These are phyloP conservation scores for Candida multigemmis DNA, from an alignment of 805 yeast species.

Conservation along the genomic window DNA sequence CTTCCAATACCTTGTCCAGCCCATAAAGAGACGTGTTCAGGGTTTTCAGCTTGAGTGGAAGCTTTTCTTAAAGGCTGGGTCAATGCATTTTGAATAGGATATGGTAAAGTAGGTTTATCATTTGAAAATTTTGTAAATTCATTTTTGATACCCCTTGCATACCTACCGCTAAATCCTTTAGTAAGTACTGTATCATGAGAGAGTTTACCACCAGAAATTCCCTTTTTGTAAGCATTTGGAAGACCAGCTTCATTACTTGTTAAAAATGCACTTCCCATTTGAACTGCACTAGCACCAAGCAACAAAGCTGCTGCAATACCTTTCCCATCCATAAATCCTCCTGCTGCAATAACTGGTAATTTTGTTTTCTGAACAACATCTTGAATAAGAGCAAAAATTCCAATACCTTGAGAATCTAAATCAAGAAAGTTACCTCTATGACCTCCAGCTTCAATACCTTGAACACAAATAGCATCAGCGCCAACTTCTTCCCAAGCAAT, in stretches of 20 bases:
- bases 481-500: conserved; percentile 14
- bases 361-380: conserved; percentile 1
- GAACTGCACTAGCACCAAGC: conserved; percentile 44
- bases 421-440: conserved; percentile 43
- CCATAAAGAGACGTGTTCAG: conserved; percentile 1
- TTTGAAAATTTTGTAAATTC: conserved; percentile 3
- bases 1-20: conserved; percentile 1
- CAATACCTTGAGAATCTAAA: conserved; percentile 15
- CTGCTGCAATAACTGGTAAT: conserved; percentile 38
- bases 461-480: conserved; percentile 42
- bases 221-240: conserved; percentile 1
- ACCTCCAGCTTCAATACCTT: conserved; percentile 61
- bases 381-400: too few relatives aligned
- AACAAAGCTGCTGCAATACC: conserved; percentile 19
- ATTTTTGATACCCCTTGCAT: conserved; percentile 8
- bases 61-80: conserved; percentile 7
- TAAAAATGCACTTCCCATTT: conserved; percentile 46
- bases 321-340: conserved; percentile 36
- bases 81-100: conserved; percentile 9
- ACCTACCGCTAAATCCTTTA: conserved; percentile 6
- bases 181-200: conserved; percentile 1
- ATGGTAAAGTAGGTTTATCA: conserved; percentile 4
- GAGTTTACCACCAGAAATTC: not conserved
- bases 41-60: conserved; percentile 1
- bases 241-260: conserved; percentile 17